Base-by-base conservation (phyloP, 371 early-diverging fungal genomes). In the Lichtheimia ornata region DNA sequence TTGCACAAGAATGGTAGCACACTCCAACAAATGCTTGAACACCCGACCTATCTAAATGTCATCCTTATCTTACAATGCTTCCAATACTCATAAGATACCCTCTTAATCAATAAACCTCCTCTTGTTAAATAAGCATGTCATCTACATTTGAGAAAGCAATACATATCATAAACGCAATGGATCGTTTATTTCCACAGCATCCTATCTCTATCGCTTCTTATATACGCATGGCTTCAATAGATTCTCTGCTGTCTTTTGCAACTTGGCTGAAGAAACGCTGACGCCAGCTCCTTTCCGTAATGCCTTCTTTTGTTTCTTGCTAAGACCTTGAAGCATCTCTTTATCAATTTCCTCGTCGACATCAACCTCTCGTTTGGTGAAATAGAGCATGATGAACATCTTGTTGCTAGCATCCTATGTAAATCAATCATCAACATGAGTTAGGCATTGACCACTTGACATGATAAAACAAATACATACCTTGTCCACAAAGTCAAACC, bases 321-420 rank as follows among this genome's bases (percentile, higher is more conserved):
- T 72, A 13, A 80, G 54, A n/a, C 74, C 78, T 45, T 65, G 61
- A 35, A 73, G 47, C 62, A 78, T 59, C 30, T 66, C 79, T 4
- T 60, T 55, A 14, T 76, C 73, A 14, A 66, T 61, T 42, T 69
- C 77, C 22, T 74, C 71, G n/a, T 62, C 62, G 14, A 54, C 52
- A 59, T 64, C 63, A 25, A 56, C 59, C 20, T 53, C 64, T 9
- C 69, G 71, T 62, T 94, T 94, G 50, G 80, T 70, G 64, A 95
- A 94, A 42, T 94, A 91, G 20, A 96, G 74, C 76, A 94, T 81
- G 56, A 93, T 84, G 83, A 97, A 97, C 96, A 95, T 95, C 64
- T 92, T 94, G 84, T 94, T 96, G 35, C 76, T 73, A 20, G 82
- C 82, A 54, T 89, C 88, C 69, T 80, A 72, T 17, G 30, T 44